Base-by-base conservation (phyloP, 2,329 filamentous ascomycete genomes). In the Arthrobotrys sinensis region DNA sequence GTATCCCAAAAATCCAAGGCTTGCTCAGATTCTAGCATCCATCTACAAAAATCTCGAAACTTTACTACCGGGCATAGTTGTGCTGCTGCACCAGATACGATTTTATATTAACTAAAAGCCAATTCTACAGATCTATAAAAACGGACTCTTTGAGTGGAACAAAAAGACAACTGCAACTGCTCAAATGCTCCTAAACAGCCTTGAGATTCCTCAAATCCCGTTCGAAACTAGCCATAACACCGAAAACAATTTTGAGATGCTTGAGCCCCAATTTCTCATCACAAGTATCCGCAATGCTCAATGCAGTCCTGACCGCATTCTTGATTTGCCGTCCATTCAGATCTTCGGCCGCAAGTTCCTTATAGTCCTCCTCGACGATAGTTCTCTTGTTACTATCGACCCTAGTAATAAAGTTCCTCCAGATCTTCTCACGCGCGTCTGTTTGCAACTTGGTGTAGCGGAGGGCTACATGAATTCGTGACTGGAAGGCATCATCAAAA, bases 401-500 rank as follows among this genome's bases (percentile, higher is more conserved):
- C 62, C 72, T 82, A 50, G 72, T 72, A 40, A 81, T 50, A 62
- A 78, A 80, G 55, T 80, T 81, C 2, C 80, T 63, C 82, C 83
- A 84, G 34, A 84, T 82, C 34, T 81, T 67, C 52, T 67, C 80
- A 0, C 82, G 72, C 0, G 80, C 79, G 7, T 81, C 80, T 4
- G 76, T 46, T 16, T 77, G 73, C 0, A 83, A 70, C 3, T 79
- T 76, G n/a, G 80, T 76, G 63, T 85, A 85, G 19, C 80, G 78
- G 19, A 85, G 80, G 2, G 81, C 78, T 0, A 85, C 80, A 53
- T 85, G 84, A 38, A 85, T 84, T 7, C 84, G 82, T 5, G 82
- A 83, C 36, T 83, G 82, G 79, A 86, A 84, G 0, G 85, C 85
- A 2, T 84, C 82, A 64, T 86, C 85, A 62, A 86, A 84, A 28